phyloP scores from a whole-genome alignment of 345 rosid species.

The Fremontodendron californicum region DNA sequence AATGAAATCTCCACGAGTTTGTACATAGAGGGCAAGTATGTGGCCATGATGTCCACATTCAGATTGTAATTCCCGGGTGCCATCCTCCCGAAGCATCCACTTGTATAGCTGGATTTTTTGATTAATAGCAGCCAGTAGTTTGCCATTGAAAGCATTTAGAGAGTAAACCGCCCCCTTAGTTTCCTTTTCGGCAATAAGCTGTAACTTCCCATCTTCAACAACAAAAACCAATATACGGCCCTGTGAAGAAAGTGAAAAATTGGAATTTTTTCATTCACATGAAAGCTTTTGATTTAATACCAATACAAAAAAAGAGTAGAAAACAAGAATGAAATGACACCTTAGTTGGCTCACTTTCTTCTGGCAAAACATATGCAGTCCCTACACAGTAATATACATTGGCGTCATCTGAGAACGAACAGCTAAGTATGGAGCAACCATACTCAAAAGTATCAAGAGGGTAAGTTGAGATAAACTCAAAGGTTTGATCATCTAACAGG shows the following conservation, averaged over 20 bases:
- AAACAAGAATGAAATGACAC: conserved; percentile 29
- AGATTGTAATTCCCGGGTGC: conserved; percentile 74
- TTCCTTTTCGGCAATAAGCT: conserved; percentile 83
- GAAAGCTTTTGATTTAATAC: not conserved
- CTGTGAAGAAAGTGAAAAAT: conserved; percentile 26
- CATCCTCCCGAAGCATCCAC: conserved; percentile 92
- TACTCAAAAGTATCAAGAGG: conserved; percentile 79
- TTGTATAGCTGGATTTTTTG: conserved; percentile 83
- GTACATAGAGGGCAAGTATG: conserved; percentile 78
- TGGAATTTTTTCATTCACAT: not conserved
- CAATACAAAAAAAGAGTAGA: not conserved
- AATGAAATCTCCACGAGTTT: conserved; percentile 89
- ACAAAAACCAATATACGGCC: conserved; percentile 85
- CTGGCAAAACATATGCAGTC: conserved; percentile 85
- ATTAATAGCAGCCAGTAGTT: conserved; percentile 84
- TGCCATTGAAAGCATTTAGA: conserved; percentile 84
- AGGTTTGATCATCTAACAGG: conserved; percentile 80
- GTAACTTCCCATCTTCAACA: conserved; percentile 81
- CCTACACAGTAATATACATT: conserved; percentile 89
- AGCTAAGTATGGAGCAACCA: conserved; percentile 89
- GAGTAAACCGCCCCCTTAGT: conserved; percentile 87
- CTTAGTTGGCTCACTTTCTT: conserved; percentile 79
- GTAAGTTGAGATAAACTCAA: conserved; percentile 72
- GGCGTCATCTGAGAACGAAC: conserved; percentile 77
- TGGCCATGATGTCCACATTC: conserved; percentile 92